Conservation (phyloP, 139 green algal genomes). For the Coccomyxa sp. region DNA sequence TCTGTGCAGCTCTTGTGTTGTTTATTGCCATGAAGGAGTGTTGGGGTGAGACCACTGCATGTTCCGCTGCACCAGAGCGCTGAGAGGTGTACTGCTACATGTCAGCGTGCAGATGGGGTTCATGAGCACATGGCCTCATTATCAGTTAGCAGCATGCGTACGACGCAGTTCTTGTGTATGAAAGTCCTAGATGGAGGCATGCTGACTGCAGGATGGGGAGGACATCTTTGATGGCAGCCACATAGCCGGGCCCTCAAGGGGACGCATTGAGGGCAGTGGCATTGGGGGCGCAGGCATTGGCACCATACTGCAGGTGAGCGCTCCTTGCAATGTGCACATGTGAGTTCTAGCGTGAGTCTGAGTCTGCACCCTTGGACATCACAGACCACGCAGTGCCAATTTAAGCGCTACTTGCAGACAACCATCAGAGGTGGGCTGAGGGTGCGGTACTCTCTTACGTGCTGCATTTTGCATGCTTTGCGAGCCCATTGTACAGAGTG, state of each 20-base stretch:
- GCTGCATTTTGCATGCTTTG: too few species aligned
- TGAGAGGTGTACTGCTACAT: neutral
- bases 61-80: neutral
- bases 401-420: too few species aligned
- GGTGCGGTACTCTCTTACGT: too few species aligned
- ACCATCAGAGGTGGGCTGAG: too few species aligned
- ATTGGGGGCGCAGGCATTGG: conserved; percentile 12
- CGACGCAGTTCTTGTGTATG: neutral
- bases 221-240: conserved; percentile 20
- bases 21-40: neutral
- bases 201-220: neutral
- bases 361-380: too few species aligned
- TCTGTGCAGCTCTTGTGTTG: neutral
- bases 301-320: conserved; percentile 15
- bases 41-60: neutral
- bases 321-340: too few species aligned
- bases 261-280: conserved; percentile 22
- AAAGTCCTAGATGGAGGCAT: neutral
- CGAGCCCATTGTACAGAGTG: too few species aligned
- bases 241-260: conserved; percentile 12
- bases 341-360: too few species aligned
- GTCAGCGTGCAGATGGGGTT: neutral
- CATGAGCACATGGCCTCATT: neutral
- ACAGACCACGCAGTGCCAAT: too few species aligned
- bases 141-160: neutral